A percentile compares a stretch with the other conserved stretches of the same genome.
Evolutionary conservation across 768 basidiomycete genomes (phyloP).

Genomic region (Coprinopsis marcescibilis): DNA sequence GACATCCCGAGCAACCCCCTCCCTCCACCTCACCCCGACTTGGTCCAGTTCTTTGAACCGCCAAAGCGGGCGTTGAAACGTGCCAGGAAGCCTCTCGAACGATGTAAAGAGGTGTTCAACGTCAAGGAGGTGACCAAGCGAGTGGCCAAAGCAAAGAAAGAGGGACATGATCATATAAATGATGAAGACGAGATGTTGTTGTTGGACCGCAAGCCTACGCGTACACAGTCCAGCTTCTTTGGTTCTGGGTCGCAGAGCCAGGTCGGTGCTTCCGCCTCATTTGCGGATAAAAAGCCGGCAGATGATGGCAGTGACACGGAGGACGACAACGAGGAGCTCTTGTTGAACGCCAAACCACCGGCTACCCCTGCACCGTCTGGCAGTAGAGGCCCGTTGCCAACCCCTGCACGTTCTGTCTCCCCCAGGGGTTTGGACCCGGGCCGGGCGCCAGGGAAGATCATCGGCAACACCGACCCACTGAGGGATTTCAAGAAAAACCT

Average conservation of each 20-base stretch:
- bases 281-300: too few species aligned
- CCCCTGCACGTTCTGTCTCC: conserved; percentile 47
- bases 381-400: conserved; percentile 39
- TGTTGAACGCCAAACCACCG: conserved; percentile 22
- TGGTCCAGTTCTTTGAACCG: conserved; percentile 78
- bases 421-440: conserved; percentile 36
- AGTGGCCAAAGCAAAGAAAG: conserved; percentile 49
- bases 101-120: conserved; percentile 62
- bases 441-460: conserved; percentile 64
- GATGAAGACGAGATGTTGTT: conserved; percentile 58
- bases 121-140: conserved; percentile 74
- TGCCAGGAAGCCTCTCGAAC: conserved; percentile 48
- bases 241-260: not conserved
- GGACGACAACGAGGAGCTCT: conserved; percentile 26
- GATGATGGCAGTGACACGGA: conserved; percentile 54
- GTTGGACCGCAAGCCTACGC: conserved; percentile 35
- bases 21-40: conserved; percentile 79
- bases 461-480: conserved; percentile 69
- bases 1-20: conserved; percentile 73
- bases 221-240: conserved; percentile 9
- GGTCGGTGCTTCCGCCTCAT: too few species aligned
- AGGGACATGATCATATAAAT: conserved; percentile 58
- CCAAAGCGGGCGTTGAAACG: conserved; percentile 64
- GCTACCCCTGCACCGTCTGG: conserved; percentile 14
- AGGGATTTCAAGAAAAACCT: conserved; percentile 72